A percentile compares a stretch with the other conserved stretches of the same genome.
Conservation (phyloP, 1,284 basidiomycete species). For the Entoloma clypeatum region DNA sequence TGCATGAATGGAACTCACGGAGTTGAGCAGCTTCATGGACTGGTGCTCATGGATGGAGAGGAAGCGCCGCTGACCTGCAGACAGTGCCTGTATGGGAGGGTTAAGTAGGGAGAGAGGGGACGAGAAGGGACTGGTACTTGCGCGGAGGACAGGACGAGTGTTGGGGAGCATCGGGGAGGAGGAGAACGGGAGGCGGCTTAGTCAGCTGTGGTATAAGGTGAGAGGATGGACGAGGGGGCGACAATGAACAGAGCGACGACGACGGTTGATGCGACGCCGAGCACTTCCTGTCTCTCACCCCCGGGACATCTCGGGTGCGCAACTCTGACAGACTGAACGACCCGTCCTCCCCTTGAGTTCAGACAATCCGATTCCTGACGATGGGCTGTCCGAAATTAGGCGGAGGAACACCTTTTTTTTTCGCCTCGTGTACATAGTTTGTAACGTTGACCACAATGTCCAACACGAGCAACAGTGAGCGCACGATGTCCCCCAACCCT, state of each 20-base stretch:
- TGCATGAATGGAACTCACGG: constrained; percentile 46
- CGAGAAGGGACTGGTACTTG: constrained; percentile 31
- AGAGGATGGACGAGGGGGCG: constrained; percentile 1
- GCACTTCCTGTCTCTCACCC: constrained; percentile 72
- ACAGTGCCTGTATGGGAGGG: constrained; percentile 45
- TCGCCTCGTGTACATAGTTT: no score
- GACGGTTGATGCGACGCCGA: constrained; percentile 52
- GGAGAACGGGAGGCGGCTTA: constrained; percentile 27
- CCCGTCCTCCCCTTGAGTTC: constrained; percentile 75
- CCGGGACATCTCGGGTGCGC: constrained; percentile 31
- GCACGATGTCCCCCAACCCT: no score
- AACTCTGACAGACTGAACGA: constrained; percentile 58
- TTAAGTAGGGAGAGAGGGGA: constrained; percentile 9
- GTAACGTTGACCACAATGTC: no score
- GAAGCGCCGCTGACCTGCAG: constrained; percentile 85
- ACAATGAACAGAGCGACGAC: constrained; percentile 62
- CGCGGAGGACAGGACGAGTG: constrained; percentile 57
- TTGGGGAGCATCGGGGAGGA: constrained; percentile 55
- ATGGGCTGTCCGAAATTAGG: constrained; percentile 78
- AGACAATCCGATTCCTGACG: constrained; percentile 46
- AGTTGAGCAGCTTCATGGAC: constrained; percentile 92
- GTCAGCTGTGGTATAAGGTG: constrained; percentile 29
- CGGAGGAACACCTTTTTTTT: constrained; percentile 61
- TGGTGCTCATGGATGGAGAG: constrained; percentile 99
- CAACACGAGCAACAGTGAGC: no score